A percentile compares a stretch with the other conserved stretches of the same genome.
Conservation (phyloP, 2,329 filamentous ascomycete genomes). For the Fusarium sp. region DNA sequence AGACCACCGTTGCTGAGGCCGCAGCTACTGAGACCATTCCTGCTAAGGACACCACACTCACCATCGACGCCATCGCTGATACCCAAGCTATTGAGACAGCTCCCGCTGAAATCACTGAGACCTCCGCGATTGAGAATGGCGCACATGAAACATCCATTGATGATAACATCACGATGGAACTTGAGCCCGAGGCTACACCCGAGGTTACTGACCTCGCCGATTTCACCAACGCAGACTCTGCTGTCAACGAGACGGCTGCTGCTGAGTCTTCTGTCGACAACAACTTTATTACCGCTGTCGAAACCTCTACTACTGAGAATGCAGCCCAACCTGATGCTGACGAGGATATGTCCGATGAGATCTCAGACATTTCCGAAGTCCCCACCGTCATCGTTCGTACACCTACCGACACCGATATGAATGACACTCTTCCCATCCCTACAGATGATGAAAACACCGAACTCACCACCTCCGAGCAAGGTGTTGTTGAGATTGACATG, state of each 20-base stretch:
- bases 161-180: neutral
- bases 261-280: neutral
- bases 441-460: neutral
- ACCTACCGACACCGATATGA: neutral
- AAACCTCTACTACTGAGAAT: neutral
- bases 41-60: too few species aligned
- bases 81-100: neutral
- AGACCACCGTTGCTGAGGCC: too few species aligned
- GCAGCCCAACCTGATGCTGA: neutral
- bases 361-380: neutral
- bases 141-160: neutral
- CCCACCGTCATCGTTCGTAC: neutral
- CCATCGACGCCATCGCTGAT: too few species aligned
- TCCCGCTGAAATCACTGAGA: neutral
- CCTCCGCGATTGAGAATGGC: neutral
- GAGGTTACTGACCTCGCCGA: neutral
- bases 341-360: neutral
- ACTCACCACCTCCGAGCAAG: constrained; percentile 29
- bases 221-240: neutral
- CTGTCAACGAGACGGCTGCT: neutral
- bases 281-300: neutral
- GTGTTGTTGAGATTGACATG: constrained; percentile 53
- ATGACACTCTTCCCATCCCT: neutral
- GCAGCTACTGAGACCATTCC: too few species aligned
- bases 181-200: neutral